Evolutionary conservation across 2,329 filamentous ascomycete genomes (phyloP), one percentile per base, ranked within the genome.

Genomic region (Phyllosticta ampelicida): DNA sequence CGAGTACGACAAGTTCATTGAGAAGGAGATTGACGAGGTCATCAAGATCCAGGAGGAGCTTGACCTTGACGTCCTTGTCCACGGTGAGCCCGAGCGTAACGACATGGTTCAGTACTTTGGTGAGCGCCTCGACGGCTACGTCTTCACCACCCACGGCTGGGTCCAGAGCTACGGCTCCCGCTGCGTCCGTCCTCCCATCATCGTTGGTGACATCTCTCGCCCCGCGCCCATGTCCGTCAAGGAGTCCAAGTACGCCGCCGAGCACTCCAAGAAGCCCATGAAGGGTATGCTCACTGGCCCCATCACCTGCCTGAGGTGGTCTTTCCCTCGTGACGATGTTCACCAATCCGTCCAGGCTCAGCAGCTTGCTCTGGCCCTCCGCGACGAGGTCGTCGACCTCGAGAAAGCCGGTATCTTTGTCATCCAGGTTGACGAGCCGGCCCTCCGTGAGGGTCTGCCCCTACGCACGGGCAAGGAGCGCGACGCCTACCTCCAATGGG

Each of bases 61-160:
- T 70, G 90, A 85, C 75, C 86, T 99, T 58, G 94, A 99, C 68
- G 94, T 99, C 75, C 89, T 88, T 73, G 94, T 99, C 65, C 94
- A 99, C 81, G 94, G 94, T 74, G 94, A 99, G 84, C 94, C 94
- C 61, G 94, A 99, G 85, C 90, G 94, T 76, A 99, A 99, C 80
- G 94, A 99, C 86, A 99, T 99, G 94, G 94, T 99, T 56, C 94
- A 99, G 79, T 99, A 96, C 86, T 99, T 99, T 69, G 94, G 94
- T 77, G 94, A 99, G 85, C 88, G 90, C 71, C 83, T 99, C 63
- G 85, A 95, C 70, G 94, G 94, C 71, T 99, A 97, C 76, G 87
- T 90, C 74, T 99, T 99, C 85, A 99, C 94, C 74, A 97, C 92
- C 75, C 89, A 96, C 80, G 94, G 89, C 67, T 99, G 94, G 94